Conservation (phyloP, 2,329 filamentous ascomycete genomes). For the Ceratocystis eucalypticola region DNA sequence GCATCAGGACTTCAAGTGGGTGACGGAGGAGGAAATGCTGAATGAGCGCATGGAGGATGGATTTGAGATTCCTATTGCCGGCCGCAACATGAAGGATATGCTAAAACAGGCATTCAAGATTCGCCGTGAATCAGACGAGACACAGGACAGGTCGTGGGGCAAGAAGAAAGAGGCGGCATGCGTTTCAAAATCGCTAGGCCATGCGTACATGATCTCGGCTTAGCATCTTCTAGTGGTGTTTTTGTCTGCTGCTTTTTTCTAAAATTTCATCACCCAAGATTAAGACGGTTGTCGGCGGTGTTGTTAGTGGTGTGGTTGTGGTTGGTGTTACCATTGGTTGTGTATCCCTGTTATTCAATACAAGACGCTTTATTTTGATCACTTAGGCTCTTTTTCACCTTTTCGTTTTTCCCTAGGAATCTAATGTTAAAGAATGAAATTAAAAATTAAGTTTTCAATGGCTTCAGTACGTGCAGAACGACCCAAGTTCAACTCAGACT, state of each 20-base stretch:
- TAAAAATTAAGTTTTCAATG: neutral
- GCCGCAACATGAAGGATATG: constrained; percentile 19
- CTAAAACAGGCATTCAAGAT: constrained; percentile 16
- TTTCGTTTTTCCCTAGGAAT: neutral
- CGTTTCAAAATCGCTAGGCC: neutral
- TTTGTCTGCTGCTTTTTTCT: too few relatives aligned
- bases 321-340: too few relatives aligned
- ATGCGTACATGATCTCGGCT: neutral
- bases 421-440: neutral
- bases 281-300: too few relatives aligned
- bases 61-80: constrained; percentile 26
- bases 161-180: neutral
- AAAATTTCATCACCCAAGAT: too few relatives aligned
- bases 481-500: too few relatives aligned
- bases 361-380: too few relatives aligned
- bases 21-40: constrained; percentile 28
- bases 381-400: too few relatives aligned
- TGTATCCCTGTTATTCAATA: too few relatives aligned
- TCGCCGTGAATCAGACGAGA: constrained; percentile 15
- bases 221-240: neutral
- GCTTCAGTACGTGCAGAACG: neutral
- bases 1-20: constrained; percentile 31
- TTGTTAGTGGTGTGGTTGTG: too few relatives aligned
- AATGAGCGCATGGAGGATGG: constrained; percentile 24
- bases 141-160: neutral